These are phyloP conservation scores for Mycena citricolor DNA, from an alignment of 1,284 basidiomycete species.

Conservation along the genomic window DNA sequence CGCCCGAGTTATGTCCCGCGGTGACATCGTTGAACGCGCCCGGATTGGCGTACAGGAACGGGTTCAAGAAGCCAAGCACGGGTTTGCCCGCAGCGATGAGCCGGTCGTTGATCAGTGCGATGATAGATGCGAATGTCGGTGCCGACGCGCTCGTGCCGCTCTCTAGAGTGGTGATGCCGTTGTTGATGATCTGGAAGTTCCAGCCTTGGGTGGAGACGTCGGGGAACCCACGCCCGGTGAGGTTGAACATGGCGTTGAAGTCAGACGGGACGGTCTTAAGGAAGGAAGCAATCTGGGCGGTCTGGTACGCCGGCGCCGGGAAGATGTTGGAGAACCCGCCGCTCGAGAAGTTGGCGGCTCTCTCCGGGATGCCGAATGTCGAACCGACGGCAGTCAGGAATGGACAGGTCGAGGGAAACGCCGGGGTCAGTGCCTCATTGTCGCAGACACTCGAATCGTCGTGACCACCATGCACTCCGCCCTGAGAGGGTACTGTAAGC, in stretches of 20 bases:
- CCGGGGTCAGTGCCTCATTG: conserved; percentile 34
- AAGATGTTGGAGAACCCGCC: conserved; percentile 46
- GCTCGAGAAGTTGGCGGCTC: conserved; percentile 27
- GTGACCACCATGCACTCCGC: conserved; percentile 57
- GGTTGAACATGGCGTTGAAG: conserved; percentile 42
- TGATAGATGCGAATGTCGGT: conserved; percentile 20
- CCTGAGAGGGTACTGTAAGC: conserved; percentile 20
- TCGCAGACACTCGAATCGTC: conserved; percentile 41
- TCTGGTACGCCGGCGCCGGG: conserved; percentile 41
- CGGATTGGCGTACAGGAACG: conserved; percentile 14
- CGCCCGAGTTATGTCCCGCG: conserved; percentile 12
- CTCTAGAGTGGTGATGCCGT: not conserved
- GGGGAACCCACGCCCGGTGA: conserved; percentile 15
- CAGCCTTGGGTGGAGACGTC: conserved; percentile 19
- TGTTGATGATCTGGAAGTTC: conserved; percentile 16
- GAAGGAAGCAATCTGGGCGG: conserved; percentile 39
- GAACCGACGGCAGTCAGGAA: conserved; percentile 50
- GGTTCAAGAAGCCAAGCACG: conserved; percentile 18
- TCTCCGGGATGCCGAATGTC: conserved; percentile 26
- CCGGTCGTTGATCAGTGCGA: conserved; percentile 19
- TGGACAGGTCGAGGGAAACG: conserved; percentile 34
- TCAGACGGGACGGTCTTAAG: conserved; percentile 36
- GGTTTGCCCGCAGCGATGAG: conserved; percentile 14
- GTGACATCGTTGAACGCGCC: conserved; percentile 15
- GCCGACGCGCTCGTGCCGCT: conserved; percentile 19